Evolutionary conservation across 2,329 filamentous ascomycete species (phyloP), one percentile per base, ranked within the genome.

Genomic region (Fusarium miscanthi): DNA sequence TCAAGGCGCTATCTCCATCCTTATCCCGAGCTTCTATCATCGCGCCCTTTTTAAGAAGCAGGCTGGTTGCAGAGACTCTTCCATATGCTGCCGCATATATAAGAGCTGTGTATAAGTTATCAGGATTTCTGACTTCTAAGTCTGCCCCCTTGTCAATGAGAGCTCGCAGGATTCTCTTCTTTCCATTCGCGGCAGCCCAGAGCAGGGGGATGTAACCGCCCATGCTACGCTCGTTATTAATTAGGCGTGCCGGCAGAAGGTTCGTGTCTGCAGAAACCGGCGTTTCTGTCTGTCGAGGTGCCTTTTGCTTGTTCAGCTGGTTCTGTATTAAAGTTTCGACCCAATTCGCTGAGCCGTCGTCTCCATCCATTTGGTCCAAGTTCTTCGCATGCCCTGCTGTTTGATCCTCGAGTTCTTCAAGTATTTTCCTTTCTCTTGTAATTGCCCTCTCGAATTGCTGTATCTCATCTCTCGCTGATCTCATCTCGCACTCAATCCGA

Each of bases 241-340:
- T 6, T 14, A 49, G 25, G 9, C n/a, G 31, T 5, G 38, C 14
- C 12, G 10, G 2, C 1, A 0, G 19, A 21, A 4, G 2, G 16
- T 4, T 12, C 5, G 45, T 8, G 7, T n/a, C 17, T 2, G 17
- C 12, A 19, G 4, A 19, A 5, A 3, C 30, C 4, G n/a, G 19
- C 3, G 4, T 19, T 3, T 54, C 14, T 17, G n/a, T 30, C 8
- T 11, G 19, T 19, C 5, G 46, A 6, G 40, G 17, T 7, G 2
- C 17, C 2, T 19, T 42, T 4, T 59, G 21, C 25, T 30, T 46
- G 14, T 64, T 27, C 8, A 63, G 12, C 6, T 8, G 46, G 1
- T 6, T 19, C 19, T 63, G 33, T 12, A 64, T 12, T 5, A 53
- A 11, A 0, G n/a, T 16, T 25, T 64, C 57, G 1, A 33, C n/a